Percentiles rank a stretch among this genome's conserved stretches.
Evolutionary conservation across 352 stramenopile genomes (phyloP).

Genomic region (Globisporangium nagaii): DNA sequence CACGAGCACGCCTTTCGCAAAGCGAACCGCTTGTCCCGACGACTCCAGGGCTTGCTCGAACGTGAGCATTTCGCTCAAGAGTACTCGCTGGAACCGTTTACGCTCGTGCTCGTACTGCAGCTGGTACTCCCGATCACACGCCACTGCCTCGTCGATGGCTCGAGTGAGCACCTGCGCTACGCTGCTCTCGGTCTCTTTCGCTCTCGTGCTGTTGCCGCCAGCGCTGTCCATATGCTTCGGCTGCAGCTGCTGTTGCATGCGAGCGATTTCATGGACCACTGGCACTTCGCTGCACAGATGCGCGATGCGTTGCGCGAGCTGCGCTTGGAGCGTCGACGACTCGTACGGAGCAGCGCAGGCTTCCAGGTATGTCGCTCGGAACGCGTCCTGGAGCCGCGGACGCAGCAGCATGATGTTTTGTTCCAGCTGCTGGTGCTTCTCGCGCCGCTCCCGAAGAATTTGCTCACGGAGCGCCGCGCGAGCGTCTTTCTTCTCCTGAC

Average conservation of each 20-base stretch:
- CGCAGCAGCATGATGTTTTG: constrained; percentile 15
- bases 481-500: constrained; percentile 10
- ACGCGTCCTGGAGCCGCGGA: constrained; percentile 28
- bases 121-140: constrained; percentile 23
- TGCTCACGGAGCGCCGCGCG: constrained; percentile 1
- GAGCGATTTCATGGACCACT: constrained; percentile 31
- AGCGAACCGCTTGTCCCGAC: neutral
- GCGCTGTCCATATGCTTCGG: too few species aligned
- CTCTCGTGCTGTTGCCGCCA: neutral
- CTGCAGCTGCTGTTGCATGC: constrained; percentile 6
- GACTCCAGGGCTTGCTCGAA: constrained; percentile 14
- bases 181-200: constrained; percentile 1
- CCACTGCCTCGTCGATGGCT: constrained; percentile 38
- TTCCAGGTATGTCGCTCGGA: constrained; percentile 19
- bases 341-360: constrained; percentile 31
- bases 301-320: constrained; percentile 21
- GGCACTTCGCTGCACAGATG: constrained; percentile 35
- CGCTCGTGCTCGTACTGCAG: constrained; percentile 23
- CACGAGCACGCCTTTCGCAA: constrained; percentile 24
- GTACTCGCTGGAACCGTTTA: constrained; percentile 19
- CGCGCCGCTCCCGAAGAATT: constrained; percentile 6
- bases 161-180: constrained; percentile 23
- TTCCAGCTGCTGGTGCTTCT: constrained; percentile 7
- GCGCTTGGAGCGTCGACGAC: constrained; percentile 14
- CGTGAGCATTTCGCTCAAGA: constrained; percentile 26